phyloP scores from a whole-genome alignment of 2,329 filamentous ascomycete genomes.

The Clarireedia homoeocarpa region DNA sequence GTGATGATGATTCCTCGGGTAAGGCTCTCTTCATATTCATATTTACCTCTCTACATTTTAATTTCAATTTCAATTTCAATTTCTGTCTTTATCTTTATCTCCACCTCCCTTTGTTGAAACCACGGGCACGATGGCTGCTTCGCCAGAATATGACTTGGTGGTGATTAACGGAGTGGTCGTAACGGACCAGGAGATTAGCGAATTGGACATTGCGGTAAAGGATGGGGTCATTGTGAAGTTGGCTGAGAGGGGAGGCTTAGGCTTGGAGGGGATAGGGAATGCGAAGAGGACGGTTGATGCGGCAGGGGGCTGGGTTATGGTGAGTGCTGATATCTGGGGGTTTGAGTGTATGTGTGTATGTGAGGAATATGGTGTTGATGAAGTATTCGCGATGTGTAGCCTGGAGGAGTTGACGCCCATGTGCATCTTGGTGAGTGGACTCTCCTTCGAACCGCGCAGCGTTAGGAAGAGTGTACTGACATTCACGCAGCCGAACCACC shows the following conservation, averaged over 20 bases:
- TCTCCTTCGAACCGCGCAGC: not conserved
- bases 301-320: not conserved
- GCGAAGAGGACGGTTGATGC: not conserved
- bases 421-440: not conserved
- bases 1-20: too few species aligned
- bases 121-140: too few species aligned
- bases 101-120: too few species aligned
- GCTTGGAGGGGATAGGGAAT: not conserved
- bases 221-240: not conserved
- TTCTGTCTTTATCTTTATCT: too few species aligned
- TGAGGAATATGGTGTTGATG: not conserved
- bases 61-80: too few species aligned
- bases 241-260: not conserved
- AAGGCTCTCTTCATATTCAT: too few species aligned
- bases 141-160: not conserved
- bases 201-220: not conserved
- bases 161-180: not conserved
- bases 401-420: not conserved
- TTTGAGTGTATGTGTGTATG: not conserved
- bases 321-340: not conserved
- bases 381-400: not conserved
- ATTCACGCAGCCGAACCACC: conserved; percentile 2
- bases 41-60: too few species aligned
- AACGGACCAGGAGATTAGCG: not conserved
- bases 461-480: not conserved